Evolutionary conservation across 1,284 basidiomycete species (phyloP), one percentile per base, ranked within the genome.

Genomic region (Vanrija sp.): DNA sequence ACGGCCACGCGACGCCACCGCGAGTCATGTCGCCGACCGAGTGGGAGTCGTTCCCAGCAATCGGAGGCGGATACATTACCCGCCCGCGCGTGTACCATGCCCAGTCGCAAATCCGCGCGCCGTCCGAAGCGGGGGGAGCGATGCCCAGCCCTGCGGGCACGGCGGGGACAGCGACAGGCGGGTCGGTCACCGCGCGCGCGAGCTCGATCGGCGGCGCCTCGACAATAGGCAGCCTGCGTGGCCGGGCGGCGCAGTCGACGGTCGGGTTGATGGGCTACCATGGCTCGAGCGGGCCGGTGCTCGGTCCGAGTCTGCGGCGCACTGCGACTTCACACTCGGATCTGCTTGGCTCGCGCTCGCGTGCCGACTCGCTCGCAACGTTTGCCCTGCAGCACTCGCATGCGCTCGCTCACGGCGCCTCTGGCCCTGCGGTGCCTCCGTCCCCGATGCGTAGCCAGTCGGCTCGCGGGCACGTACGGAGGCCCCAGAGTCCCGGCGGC

Each of bases 11-110:
- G 12, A 31, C 31, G 4, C 31, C 31, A 31, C 31, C 31, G 12
- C 31, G 12, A 9, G 9, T 12, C 31, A 31, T 31, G 31, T 37
- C 41, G 20, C 52, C 51, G 14, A 20, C 67, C 12, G 64, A 72
- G 43, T 75, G 70, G 69, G 72, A 75, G 51, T 66, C 84, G 0
- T 83, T 87, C 55, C 85, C 87, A 2, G 87, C 88, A 14, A 84
- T 89, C 10, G 87, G 88, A 27, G 87, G 87, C 23, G 87, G 87
- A 1, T 82, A 81, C 0, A 80, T 89, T 54, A 85, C 85, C 3
- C 80, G 87, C 20, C 88, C 88, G 0, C 77, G 88, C 4, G 79
- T 89, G 20, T 83, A 83, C 57, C 87, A 89, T 66, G 83, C 85
- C 0, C 86, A 88, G 61, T 84, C 84, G 6, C 80, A 81, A 63